Evolutionary conservation across 768 basidiomycete genomes (phyloP), one percentile per base, ranked within the genome.

Genomic region (Dacryopinax primogenitus): DNA sequence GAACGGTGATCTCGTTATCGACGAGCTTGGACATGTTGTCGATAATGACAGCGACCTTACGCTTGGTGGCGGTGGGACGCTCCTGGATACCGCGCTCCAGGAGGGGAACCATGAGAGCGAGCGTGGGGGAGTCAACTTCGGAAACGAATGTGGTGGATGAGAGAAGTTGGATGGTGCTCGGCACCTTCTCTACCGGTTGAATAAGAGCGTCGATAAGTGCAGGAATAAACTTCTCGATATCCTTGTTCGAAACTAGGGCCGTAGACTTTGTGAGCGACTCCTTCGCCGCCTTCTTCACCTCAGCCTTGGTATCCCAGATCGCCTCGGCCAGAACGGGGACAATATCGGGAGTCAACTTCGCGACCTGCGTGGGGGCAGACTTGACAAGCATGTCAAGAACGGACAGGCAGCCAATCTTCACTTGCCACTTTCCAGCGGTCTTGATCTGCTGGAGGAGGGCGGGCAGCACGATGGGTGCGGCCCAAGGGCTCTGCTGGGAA

Each of bases 11-110:
- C 64, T 87, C 83, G 30, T 92, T 95, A 79, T 95, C 93, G 73
- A 97, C 94, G 73, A 97, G 86, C 80, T 96, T 96, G 73, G 94
- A 77, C 94, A 97, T 97, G 85, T 96, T 97, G 80, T 97, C 94
- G 73, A 89, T 82, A 69, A 97, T 97, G 72, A 97, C 94, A 72
- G 92, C 92, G 72, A 96, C 94, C 80, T 94, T 95, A 70, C 94
- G 92, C 83, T 96, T 96, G 70, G 86, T 95, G 68, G 94, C 86
- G 63, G 94, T 96, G 67, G 92, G 83, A 80, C 95, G 95, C 82
- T 97, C 94, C 68, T 77, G 82, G 69, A 95, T 82, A 84, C 94
- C 94, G 82, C 94, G 90, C 67, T 91, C 84, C 64, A 97, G 80
- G 21, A 97, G 86, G 73, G 94, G 94, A 67, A 94, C 94, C 92